A percentile compares a stretch with the other conserved stretches of the same genome.
Conservation (phyloP, 1,139 yeast species). For the Kluyveromyces sp. region DNA sequence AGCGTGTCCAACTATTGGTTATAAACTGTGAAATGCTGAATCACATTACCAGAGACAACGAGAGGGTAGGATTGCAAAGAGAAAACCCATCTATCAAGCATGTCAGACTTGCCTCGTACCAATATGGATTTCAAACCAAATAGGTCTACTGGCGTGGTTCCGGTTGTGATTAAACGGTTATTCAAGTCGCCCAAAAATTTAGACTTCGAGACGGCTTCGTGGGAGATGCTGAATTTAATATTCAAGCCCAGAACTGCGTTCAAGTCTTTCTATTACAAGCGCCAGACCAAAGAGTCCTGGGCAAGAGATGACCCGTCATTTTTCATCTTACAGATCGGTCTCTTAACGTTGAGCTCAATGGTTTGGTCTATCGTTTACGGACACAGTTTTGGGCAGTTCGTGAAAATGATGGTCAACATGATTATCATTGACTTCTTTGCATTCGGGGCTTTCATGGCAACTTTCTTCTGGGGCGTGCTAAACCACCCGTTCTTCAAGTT, state of each 20-base stretch:
- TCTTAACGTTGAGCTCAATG: conserved; percentile 65
- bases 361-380: conserved; percentile 89
- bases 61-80: too few relatives aligned
- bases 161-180: conserved; percentile 42
- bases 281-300: conserved; percentile 63
- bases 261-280: conserved; percentile 72
- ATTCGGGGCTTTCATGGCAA: conserved; percentile 63
- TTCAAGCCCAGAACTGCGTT: conserved; percentile 76
- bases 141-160: conserved; percentile 21
- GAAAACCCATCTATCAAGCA: too few relatives aligned
- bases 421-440: conserved; percentile 75
- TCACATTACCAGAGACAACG: too few relatives aligned
- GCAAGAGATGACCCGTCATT: conserved; percentile 91
- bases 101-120: conserved; percentile 11
- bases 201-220: conserved; percentile 85
- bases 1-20: too few relatives aligned
- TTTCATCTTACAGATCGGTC: conserved; percentile 57
- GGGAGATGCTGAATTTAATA: conserved; percentile 78
- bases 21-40: background rate
- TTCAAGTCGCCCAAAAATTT: conserved; percentile 66
- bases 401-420: conserved; percentile 68
- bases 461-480: conserved; percentile 65
- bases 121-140: conserved; percentile 9
- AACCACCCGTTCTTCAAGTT: conserved; percentile 49
- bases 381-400: conserved; percentile 51